phyloP scores from a whole-genome alignment of 2,329 filamentous ascomycete genomes.

The Colletotrichum graminicola region DNA sequence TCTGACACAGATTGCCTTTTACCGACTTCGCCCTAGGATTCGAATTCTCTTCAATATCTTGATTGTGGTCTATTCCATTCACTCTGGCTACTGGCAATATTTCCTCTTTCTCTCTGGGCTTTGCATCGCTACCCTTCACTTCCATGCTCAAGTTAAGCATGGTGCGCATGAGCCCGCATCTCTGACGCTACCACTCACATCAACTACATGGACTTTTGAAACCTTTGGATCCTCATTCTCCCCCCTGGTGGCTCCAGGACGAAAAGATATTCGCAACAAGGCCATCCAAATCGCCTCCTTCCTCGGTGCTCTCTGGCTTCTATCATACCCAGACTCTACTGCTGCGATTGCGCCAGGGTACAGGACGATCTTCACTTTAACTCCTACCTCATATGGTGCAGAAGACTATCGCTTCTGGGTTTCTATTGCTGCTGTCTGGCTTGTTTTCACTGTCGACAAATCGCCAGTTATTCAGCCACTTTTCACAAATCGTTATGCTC shows the following conservation, averaged over 20 bases:
- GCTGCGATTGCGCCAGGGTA: conserved; percentile 19
- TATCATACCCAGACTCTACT: conserved; percentile 18
- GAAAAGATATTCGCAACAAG: neutral
- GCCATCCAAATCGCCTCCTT: neutral
- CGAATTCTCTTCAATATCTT: conserved; percentile 57
- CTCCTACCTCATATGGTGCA: neutral
- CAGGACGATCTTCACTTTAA: conserved; percentile 5
- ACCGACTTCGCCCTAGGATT: conserved; percentile 57
- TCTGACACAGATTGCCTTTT: conserved; percentile 63
- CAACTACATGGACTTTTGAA: neutral
- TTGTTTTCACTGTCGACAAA: conserved; percentile 22
- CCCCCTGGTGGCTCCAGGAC: neutral
- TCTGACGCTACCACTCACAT: neutral
- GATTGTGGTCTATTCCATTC: conserved; percentile 57
- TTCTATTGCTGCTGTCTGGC: conserved; percentile 18
- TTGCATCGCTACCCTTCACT: neutral
- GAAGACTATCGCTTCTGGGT: conserved; percentile 23
- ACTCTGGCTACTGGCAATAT: conserved; percentile 21
- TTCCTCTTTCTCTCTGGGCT: conserved; percentile 37
- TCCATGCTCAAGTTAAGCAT: conserved; percentile 46
- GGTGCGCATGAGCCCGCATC: neutral
- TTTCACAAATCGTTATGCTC: conserved; percentile 70
- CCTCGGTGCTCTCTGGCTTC: conserved; percentile 19
- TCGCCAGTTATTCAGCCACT: conserved; percentile 64
- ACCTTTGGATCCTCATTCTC: neutral